Conservation (phyloP, 306 rosid genomes). For the Quercus wislizeni region DNA sequence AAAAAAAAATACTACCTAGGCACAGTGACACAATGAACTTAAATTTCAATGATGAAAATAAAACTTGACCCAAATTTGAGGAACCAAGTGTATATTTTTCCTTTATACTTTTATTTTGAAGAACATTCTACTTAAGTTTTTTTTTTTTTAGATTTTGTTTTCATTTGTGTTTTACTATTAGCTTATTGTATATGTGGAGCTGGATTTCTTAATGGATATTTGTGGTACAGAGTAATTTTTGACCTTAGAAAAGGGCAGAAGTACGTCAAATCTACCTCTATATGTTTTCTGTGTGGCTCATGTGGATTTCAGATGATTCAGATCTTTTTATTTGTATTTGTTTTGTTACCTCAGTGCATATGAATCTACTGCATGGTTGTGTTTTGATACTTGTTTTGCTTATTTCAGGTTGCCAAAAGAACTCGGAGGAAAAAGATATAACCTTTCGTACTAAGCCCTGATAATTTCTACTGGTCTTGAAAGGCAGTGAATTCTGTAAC, state of each 20-base stretch:
- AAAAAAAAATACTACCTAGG: too few species aligned
- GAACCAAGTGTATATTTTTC: too few species aligned
- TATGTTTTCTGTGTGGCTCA: neutral
- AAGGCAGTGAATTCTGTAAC: neutral
- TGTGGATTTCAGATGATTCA: neutral
- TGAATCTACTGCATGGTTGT: neutral
- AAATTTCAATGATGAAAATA: too few species aligned
- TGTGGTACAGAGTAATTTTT: neutral
- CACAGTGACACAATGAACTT: too few species aligned
- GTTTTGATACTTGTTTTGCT: neutral
- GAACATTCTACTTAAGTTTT: neutral
- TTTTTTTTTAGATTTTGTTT: neutral
- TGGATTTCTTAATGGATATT: neutral
- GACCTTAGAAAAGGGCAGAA: neutral
- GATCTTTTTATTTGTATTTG: neutral
- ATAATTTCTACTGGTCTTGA: neutral
- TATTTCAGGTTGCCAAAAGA: slow-evolving; percentile 36
- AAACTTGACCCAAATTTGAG: too few species aligned
- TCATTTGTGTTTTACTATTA: neutral
- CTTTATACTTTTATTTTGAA: neutral
- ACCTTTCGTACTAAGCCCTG: neutral
- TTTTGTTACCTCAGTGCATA: neutral
- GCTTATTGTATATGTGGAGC: neutral
- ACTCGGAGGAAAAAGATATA: slow-evolving; percentile 20
- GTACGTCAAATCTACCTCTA: neutral